Evolutionary conservation across 2,329 filamentous ascomycete genomes (phyloP).

Genomic region (Ophiosphaerella korrae): DNA sequence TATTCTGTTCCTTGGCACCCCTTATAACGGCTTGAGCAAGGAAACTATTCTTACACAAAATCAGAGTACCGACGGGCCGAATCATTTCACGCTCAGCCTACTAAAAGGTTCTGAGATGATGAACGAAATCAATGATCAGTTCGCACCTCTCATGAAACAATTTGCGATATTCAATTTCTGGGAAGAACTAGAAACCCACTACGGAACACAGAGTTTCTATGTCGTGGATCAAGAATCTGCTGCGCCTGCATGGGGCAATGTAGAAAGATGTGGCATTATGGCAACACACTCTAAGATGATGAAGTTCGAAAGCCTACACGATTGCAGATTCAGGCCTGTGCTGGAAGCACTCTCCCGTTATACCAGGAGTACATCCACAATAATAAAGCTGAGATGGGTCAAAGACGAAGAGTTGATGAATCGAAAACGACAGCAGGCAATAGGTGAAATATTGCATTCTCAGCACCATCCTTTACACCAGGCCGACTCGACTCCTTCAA

Average conservation of each 20-base stretch:
- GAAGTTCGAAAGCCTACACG: constrained; percentile 22
- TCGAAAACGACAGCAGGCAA: constrained; percentile 17
- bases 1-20: constrained; percentile 25
- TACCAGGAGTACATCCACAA: constrained; percentile 9
- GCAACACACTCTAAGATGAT: constrained; percentile 35
- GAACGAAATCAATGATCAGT: constrained; percentile 24
- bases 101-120: constrained; percentile 23
- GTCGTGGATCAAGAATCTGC: constrained; percentile 33
- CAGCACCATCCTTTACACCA: constrained; percentile 7
- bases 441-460: constrained; percentile 16
- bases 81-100: constrained; percentile 20
- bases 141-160: constrained; percentile 21
- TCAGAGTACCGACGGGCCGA: constrained; percentile 9
- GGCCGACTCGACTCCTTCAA: constrained; percentile 1
- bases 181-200: constrained; percentile 25
- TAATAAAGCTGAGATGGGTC: constrained; percentile 17
- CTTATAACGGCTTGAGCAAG: constrained; percentile 20
- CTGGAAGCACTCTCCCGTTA: constrained; percentile 28
- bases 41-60: constrained; percentile 11
- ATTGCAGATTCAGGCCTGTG: constrained; percentile 18
- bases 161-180: constrained; percentile 29
- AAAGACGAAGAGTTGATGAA: constrained; percentile 18
- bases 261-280: constrained; percentile 28
- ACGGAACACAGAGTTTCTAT: constrained; percentile 13
- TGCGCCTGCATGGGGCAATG: constrained; percentile 25